A percentile compares a stretch with the other conserved stretches of the same genome.
Conservation (phyloP, 441 rosid genomes). For the Pelargonium fulgidum region DNA sequence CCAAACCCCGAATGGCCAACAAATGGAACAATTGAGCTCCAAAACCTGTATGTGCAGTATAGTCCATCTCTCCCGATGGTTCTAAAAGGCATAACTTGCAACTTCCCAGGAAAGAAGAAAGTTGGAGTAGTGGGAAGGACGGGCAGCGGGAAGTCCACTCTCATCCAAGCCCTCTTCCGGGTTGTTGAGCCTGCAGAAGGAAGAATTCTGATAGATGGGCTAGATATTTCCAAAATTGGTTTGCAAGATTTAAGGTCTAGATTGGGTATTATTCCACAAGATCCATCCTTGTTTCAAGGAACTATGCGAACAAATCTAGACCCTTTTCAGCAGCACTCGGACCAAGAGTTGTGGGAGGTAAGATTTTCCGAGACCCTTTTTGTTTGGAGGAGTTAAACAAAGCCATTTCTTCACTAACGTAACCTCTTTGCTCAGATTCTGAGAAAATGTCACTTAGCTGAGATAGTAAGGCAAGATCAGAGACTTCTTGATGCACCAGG, state of each 20-base stretch:
- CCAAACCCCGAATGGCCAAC: conserved; percentile 50
- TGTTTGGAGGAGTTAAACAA: background rate
- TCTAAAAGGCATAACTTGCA: conserved; percentile 53
- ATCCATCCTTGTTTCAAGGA: conserved; percentile 60
- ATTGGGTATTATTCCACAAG: conserved; percentile 64
- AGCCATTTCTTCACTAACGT: background rate
- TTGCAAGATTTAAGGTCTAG: conserved; percentile 59
- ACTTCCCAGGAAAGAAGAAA: conserved; percentile 50
- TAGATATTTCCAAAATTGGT: conserved; percentile 47
- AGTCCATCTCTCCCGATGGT: conserved; percentile 50
- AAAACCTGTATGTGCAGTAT: conserved; percentile 44
- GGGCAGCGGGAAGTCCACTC: conserved; percentile 71
- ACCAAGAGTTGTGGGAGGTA: conserved; percentile 66
- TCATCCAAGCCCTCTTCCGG: conserved; percentile 63
- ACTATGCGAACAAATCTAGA: conserved; percentile 58
- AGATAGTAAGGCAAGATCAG: conserved; percentile 44
- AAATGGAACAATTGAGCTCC: conserved; percentile 39
- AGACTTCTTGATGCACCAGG: conserved; percentile 64
- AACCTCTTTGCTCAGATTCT: conserved; percentile 34
- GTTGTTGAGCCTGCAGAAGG: conserved; percentile 56
- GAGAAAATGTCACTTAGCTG: conserved; percentile 44
- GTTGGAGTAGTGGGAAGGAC: conserved; percentile 66
- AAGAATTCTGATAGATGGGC: conserved; percentile 46
- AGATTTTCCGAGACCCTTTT: background rate
- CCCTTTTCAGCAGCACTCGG: conserved; percentile 47